Evolutionary conservation across 495 filamentous ascomycete species (phyloP).

Genomic region (Mytilinidion resinicola): DNA sequence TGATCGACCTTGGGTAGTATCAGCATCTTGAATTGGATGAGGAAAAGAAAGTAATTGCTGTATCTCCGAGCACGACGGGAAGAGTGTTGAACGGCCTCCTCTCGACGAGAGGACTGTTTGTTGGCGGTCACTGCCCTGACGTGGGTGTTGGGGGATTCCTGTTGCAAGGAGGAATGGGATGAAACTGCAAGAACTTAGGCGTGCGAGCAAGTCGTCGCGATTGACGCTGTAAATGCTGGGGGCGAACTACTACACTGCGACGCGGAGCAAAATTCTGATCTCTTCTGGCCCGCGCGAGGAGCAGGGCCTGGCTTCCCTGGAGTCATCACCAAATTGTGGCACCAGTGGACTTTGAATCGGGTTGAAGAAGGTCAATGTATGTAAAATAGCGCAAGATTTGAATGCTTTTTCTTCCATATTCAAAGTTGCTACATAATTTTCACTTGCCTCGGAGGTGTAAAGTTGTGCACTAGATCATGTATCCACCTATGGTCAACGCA

Average conservation of each 20-base stretch:
- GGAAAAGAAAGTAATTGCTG: constrained; percentile 32
- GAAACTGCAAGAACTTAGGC: constrained; percentile 54
- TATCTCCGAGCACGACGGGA: constrained; percentile 43
- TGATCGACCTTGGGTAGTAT: constrained; percentile 44
- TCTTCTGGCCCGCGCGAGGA: constrained; percentile 48
- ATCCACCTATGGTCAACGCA: too few relatives aligned
- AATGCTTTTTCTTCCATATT: not conserved
- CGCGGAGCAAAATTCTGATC: constrained; percentile 40
- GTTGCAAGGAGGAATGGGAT: constrained; percentile 52
- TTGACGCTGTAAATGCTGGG: constrained; percentile 47
- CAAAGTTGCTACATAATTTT: not conserved
- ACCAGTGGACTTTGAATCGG: too few relatives aligned
- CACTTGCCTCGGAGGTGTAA: too few relatives aligned
- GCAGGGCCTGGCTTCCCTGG: constrained; percentile 49
- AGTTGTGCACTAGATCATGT: too few relatives aligned
- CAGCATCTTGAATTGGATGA: constrained; percentile 37
- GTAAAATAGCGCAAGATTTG: not conserved
- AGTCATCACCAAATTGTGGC: constrained; percentile 45
- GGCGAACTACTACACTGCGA: constrained; percentile 39
- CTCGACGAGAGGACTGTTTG: constrained; percentile 38
- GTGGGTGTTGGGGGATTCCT: constrained; percentile 52
- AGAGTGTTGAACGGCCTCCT: constrained; percentile 40
- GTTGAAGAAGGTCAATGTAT: constrained; percentile 25
- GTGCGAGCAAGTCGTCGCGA: constrained; percentile 42
- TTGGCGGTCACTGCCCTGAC: constrained; percentile 51